A percentile compares a stretch with the other conserved stretches of the same genome.
These are phyloP conservation scores for Friedmanniomyces endolithicus DNA, from an alignment of 495 filamentous ascomycete species.

Conservation along the genomic window DNA sequence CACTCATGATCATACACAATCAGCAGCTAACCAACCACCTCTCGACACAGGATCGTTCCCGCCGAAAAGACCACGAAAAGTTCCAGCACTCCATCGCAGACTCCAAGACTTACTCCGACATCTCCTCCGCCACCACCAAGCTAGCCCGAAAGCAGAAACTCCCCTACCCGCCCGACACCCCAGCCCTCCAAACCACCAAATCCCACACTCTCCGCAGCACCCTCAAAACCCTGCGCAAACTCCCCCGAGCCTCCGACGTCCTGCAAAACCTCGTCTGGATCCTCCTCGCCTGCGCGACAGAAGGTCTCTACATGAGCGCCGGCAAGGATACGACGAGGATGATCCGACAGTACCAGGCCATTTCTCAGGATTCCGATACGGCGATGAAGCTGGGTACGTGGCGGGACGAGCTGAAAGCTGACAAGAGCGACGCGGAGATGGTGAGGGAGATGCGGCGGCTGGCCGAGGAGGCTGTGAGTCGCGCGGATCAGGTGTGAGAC, in stretches of 20 bases:
- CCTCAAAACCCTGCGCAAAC: not conserved
- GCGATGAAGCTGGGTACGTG: constrained; percentile 9
- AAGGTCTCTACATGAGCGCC: constrained; percentile 16
- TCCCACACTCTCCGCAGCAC: not conserved
- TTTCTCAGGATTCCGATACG: not conserved
- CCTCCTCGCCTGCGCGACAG: constrained; percentile 1
- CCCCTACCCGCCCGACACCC: not conserved
- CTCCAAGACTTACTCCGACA: constrained; percentile 6
- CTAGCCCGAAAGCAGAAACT: constrained; percentile 12
- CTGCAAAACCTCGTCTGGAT: constrained; percentile 19
- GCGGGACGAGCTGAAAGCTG: constrained; percentile 11
- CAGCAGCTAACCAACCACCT: too few species aligned
- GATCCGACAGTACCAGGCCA: constrained; percentile 10
- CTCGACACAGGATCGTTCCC: not conserved
- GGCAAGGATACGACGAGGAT: constrained; percentile 20
- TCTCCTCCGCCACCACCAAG: not conserved
- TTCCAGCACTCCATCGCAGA: not conserved
- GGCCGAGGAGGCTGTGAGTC: not conserved
- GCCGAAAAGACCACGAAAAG: constrained; percentile 11
- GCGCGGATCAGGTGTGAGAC: not conserved
- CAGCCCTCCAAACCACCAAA: not conserved
- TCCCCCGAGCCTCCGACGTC: constrained; percentile 11
- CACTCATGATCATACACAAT: too few species aligned
- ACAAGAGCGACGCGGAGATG: not conserved
- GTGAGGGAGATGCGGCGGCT: constrained; percentile 10